Base-by-base conservation (phyloP, 2,329 filamentous ascomycete species). In the Epichloe aotearoae region DNA sequence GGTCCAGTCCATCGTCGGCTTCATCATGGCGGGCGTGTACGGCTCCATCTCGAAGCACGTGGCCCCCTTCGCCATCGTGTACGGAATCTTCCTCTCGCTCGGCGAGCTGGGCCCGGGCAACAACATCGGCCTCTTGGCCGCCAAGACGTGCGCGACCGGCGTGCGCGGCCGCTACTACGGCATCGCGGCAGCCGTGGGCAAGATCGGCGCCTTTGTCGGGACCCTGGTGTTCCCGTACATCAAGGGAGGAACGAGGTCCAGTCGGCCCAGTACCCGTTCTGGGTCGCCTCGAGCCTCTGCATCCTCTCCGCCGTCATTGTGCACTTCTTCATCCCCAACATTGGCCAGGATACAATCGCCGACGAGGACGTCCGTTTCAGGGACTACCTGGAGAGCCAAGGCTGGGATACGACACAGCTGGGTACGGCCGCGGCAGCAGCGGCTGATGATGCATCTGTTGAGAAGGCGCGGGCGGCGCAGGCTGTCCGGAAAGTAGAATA, bases 21-120 rank as follows among this genome's bases (percentile, higher is more conserved):
- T 91, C 67, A 83, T 90, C 68, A 94, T 95, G 87, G 84, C 88
- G 0, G 88, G 83, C 8, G 80, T 80, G 56, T 95, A 95, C 67
- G 7, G 26, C 26, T 30, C 26, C 26, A 30, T 30, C 10, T 66
- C 70, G 5, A 75, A 75, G 49, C 53, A 66, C 26, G 61, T 69
- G 10, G 68, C 65, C 4, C 66, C 54, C 5, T 68, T 69, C 30
- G 64, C 52, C 14, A 33, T 69, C 10, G 59, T 69, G 0, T 69
- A 66, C 7, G 67, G 66, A 2, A 65, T 69, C 26, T 69, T 69
- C 54, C 58, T 64, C 39, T 60, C 66, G 1, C 63, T 68, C 2
- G 67, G 67, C 39, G 66, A 69, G 65, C 69, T 94, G 38, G 90
- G 90, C 0, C 88, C 90, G 0, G 90, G 90, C 12, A 86, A 95